phyloP scores from a whole-genome alignment of 768 basidiomycete species.

The Suillus plorans region DNA sequence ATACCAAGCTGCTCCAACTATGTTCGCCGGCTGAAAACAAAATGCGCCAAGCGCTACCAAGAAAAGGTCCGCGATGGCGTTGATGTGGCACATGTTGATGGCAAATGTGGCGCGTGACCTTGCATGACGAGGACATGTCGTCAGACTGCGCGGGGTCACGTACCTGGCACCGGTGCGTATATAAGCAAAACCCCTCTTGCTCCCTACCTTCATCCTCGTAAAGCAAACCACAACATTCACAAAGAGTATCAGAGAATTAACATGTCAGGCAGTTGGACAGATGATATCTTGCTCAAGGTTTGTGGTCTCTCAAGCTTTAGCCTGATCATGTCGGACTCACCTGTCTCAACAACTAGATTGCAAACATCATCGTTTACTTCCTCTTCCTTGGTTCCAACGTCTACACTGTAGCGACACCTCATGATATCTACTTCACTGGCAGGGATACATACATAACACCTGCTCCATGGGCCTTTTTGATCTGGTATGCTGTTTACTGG shows the following conservation, averaged over 20 bases:
- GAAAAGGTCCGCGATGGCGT: not conserved
- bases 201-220: constrained; percentile 12
- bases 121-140: constrained; percentile 18
- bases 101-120: not conserved
- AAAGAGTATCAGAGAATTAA: constrained; percentile 18
- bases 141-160: constrained; percentile 15
- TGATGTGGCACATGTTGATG: not conserved
- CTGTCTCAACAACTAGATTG: constrained; percentile 41
- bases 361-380: constrained; percentile 82
- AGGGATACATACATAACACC: constrained; percentile 94
- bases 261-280: constrained; percentile 70
- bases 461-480: constrained; percentile 89
- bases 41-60: not conserved
- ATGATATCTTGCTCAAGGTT: constrained; percentile 82
- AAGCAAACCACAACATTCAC: not conserved
- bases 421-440: constrained; percentile 65
- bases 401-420: constrained; percentile 78
- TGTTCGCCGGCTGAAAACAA: not conserved
- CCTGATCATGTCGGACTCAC: not conserved
- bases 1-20: not conserved
- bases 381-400: constrained; percentile 89
- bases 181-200: constrained; percentile 30
- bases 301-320: constrained; percentile 2
- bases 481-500: constrained; percentile 56
- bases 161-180: too few species aligned